Evolutionary conservation across 2,329 filamentous ascomycete genomes (phyloP).

Genomic region (Leptographium procerum): DNA sequence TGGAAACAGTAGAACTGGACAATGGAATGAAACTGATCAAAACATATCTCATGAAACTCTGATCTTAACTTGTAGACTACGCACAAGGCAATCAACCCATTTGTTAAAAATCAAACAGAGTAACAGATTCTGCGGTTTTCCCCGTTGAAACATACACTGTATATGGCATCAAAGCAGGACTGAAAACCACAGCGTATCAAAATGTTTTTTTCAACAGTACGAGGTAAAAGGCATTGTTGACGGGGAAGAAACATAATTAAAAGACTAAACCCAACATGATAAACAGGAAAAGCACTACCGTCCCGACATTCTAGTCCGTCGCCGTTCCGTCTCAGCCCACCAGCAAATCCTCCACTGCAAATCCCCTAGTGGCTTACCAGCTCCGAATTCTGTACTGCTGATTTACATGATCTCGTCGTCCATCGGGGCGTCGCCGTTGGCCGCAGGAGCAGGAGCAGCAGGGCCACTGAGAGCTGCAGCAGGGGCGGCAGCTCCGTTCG

Average conservation of each 20-base stretch:
- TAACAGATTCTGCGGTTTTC: too few relatives aligned
- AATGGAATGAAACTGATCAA: not conserved
- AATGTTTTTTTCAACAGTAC: too few relatives aligned
- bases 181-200: too few relatives aligned
- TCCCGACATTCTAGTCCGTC: not conserved
- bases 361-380: not conserved
- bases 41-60: not conserved
- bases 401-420: conserved; percentile 49
- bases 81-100: too few relatives aligned
- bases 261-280: not conserved
- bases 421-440: conserved; percentile 49
- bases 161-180: too few relatives aligned
- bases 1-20: not conserved
- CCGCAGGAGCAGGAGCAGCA: conserved; percentile 31
- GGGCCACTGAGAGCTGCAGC: conserved; percentile 26
- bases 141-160: too few relatives aligned
- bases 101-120: too few relatives aligned
- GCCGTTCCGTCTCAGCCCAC: not conserved
- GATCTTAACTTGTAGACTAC: not conserved
- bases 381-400: not conserved
- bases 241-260: not conserved
- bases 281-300: not conserved
- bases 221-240: not conserved
- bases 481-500: conserved; percentile 32
- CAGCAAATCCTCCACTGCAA: not conserved